Evolutionary conservation across 2,329 filamentous ascomycete species (phyloP), one percentile per base, ranked within the genome.

Genomic region (Teratosphaeria pseudoeucalypti): DNA sequence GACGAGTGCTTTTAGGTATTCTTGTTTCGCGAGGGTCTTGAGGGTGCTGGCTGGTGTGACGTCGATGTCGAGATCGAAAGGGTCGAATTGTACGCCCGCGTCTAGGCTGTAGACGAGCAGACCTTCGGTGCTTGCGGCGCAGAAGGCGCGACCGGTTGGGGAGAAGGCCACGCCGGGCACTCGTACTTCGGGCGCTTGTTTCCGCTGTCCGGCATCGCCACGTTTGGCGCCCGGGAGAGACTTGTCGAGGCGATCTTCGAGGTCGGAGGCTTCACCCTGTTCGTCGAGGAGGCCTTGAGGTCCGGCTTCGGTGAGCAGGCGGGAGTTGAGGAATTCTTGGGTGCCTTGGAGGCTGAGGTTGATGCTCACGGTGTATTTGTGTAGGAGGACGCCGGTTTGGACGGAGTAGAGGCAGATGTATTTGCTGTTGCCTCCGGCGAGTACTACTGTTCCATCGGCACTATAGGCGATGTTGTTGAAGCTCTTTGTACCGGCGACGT

Each of bases 331-430:
- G 74, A 95, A 96, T 73, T 99, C 94, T 71, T 97, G 92, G 0
- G 94, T 99, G 54, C 94, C 94, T 23, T 95, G 92, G 2, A 99
- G 79, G 1, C 92, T 95, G n/a, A 96, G 79, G 74, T 99, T 99
- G 69, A 96, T 84, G 67, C 90, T 95, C 68, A 97, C 92, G 1
- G 92, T 96, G 71, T 88, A 99, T 72, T 96, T 96, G 73, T 95
- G 96, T 59, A 97, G 79, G 11, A 99, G 78, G 0, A 94, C 90
- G 73, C 94, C 91, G 0, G 92, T 95, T 60, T 86, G 85, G 34
- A 95, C 90, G n/a, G 95, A 92, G 76, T 99, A 99, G 60, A 99
- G 75, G 72, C 94, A 97, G 57, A 99, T 96, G 74, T 95, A 96
- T 77, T 99, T 99, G 85, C 91, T 96, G 79, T 94, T 96, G 34